Evolutionary conservation across 2,329 filamentous ascomycete species (phyloP).

Genomic region (Hypoxylon sp.): DNA sequence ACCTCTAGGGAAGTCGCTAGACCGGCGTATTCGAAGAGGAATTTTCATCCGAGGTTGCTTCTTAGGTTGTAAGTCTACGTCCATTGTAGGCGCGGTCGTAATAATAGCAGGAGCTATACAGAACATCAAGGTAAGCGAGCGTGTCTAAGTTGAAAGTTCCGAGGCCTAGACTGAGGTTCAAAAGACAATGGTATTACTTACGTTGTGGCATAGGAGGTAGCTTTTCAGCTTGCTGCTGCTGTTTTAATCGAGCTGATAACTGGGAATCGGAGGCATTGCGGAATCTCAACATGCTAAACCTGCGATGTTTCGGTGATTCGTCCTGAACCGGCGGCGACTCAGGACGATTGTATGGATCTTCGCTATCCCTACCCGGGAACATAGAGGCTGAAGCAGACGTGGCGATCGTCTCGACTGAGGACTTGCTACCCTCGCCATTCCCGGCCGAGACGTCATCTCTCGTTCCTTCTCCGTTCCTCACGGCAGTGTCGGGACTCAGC

Average conservation of each 20-base stretch:
- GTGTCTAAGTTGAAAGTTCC: slow-evolving; percentile 9
- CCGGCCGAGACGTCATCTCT: slow-evolving; percentile 12
- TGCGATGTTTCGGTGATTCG: slow-evolving; percentile 69
- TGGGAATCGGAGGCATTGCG: slow-evolving; percentile 95
- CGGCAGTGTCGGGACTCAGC: slow-evolving; percentile 42
- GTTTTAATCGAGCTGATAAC: slow-evolving; percentile 81
- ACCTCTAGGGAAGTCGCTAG: slow-evolving; percentile 64
- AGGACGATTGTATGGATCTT: slow-evolving; percentile 57
- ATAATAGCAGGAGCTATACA: slow-evolving; percentile 80
- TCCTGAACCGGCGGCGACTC: slow-evolving; percentile 68
- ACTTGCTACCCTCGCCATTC: slow-evolving; percentile 43
- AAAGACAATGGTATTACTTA: slow-evolving; percentile 58
- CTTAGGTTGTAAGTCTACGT: slow-evolving; percentile 68
- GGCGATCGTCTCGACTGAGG: slow-evolving; percentile 45
- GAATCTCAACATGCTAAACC: slow-evolving; percentile 82
- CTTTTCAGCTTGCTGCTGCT: slow-evolving; percentile 71
- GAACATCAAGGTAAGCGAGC: slow-evolving; percentile 47
- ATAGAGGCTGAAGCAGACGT: slow-evolving; percentile 41
- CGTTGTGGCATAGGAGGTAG: slow-evolving; percentile 72
- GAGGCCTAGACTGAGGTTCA: slow-evolving; percentile 22
- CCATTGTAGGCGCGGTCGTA: slow-evolving; percentile 88
- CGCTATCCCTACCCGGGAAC: slow-evolving; percentile 47
- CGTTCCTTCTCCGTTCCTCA: slow-evolving; percentile 29
- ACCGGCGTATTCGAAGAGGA: slow-evolving; percentile 67
- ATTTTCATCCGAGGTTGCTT: slow-evolving; percentile 70